Evolutionary conservation across 108 stramenopile species (phyloP).

Genomic region (Cylindrotheca closterium): DNA sequence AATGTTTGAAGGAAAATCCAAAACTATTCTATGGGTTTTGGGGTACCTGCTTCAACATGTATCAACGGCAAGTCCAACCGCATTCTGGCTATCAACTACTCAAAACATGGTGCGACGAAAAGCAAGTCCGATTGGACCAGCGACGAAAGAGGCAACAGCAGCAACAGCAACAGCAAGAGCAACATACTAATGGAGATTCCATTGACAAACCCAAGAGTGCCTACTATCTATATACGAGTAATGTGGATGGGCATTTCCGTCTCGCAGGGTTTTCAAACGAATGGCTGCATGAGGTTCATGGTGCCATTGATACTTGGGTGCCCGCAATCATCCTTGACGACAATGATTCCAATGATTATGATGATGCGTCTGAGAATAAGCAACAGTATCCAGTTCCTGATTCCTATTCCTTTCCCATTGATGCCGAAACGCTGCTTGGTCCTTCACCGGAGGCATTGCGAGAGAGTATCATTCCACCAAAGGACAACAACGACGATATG

Average conservation of each 20-base stretch:
- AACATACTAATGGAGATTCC: background rate
- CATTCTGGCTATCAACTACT: slow-evolving; percentile 57
- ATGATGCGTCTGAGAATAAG: background rate
- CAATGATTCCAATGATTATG: background rate
- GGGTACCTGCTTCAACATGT: slow-evolving; percentile 37
- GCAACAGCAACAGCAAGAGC: slow-evolving; percentile 2
- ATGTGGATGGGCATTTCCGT: slow-evolving; percentile 58
- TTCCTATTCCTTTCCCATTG: slow-evolving; percentile 9
- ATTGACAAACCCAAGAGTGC: slow-evolving; percentile 11
- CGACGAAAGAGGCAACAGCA: slow-evolving; percentile 20
- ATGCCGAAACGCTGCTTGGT: background rate
- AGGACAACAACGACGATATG: slow-evolving; percentile 6
- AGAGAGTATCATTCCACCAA: background rate
- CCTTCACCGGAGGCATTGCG: background rate
- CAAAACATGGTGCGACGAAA: slow-evolving; percentile 45
- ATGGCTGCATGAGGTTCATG: slow-evolving; percentile 47
- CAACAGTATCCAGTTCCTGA: background rate
- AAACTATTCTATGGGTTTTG: slow-evolving; percentile 46
- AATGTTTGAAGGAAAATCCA: slow-evolving; percentile 22
- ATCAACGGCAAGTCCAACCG: slow-evolving; percentile 38
- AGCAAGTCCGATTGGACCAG: too few relatives aligned
- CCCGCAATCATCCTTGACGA: too few relatives aligned
- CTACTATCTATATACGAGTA: slow-evolving; percentile 55
- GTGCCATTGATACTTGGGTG: slow-evolving; percentile 12
- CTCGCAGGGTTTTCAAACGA: slow-evolving; percentile 26